phyloP scores from a whole-genome alignment of 192 early-diverging fungal species.

The Backusella circina region DNA sequence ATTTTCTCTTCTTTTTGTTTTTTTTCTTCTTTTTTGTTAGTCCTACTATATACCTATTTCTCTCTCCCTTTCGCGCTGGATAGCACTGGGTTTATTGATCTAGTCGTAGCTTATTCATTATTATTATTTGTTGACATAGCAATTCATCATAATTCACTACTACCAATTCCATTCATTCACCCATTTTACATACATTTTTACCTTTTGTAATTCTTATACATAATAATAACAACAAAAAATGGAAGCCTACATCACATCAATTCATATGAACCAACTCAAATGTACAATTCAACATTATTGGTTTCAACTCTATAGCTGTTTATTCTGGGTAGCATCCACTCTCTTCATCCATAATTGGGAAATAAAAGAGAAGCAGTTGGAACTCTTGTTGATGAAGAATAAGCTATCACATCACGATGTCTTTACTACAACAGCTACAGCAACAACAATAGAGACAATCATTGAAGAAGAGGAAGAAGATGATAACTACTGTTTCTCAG shows the following conservation, averaged over 20 bases:
- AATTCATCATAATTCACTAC: neutral
- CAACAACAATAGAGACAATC: too few species aligned
- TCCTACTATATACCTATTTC: neutral
- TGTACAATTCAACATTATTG: neutral
- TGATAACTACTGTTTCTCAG: neutral
- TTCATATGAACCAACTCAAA: conserved; percentile 1
- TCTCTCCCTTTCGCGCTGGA: neutral
- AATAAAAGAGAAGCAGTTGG: neutral
- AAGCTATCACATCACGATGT: neutral
- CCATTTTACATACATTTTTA: neutral
- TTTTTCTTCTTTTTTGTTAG: neutral
- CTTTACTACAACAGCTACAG: neutral
- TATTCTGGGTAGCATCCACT: conserved; percentile 14
- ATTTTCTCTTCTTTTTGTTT: neutral
- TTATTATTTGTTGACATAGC: neutral
- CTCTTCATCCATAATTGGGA: neutral
- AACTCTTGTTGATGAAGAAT: neutral
- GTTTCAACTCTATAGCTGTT: conserved; percentile 2
- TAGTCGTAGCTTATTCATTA: neutral
- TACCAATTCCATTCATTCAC: neutral
- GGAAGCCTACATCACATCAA: neutral
- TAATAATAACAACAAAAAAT: neutral
- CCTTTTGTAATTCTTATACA: neutral
- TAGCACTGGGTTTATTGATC: neutral
- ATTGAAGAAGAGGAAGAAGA: neutral